Conservation (phyloP, 2,329 filamentous ascomycete genomes). For the Taxawa tesnikishii region DNA sequence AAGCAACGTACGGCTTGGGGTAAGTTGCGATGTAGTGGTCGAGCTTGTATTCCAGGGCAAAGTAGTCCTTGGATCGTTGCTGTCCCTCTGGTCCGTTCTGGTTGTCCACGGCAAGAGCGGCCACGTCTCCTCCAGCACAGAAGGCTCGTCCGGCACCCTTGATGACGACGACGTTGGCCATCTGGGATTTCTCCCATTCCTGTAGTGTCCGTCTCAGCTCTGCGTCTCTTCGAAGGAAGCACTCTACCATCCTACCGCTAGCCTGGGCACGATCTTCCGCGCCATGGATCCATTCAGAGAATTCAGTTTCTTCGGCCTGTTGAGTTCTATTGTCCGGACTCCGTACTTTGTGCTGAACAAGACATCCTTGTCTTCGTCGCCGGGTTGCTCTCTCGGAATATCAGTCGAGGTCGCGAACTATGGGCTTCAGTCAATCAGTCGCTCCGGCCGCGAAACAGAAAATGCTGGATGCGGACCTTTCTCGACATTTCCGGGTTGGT, state of each 20-base stretch:
- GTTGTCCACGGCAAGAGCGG: slow-evolving; percentile 64
- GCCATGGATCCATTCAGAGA: slow-evolving; percentile 91
- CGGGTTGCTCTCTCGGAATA: slow-evolving; percentile 30
- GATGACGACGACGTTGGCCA: slow-evolving; percentile 86
- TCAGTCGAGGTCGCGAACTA: slow-evolving; percentile 17
- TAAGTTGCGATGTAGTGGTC: slow-evolving; percentile 94
- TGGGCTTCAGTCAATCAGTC: slow-evolving; percentile 20
- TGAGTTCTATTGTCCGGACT: slow-evolving; percentile 83
- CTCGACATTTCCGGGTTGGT: slow-evolving; percentile 45
- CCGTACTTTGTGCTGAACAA: slow-evolving; percentile 83
- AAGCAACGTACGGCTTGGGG: slow-evolving; percentile 79
- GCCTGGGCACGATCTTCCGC: slow-evolving; percentile 77
- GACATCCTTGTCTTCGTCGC: slow-evolving; percentile 79
- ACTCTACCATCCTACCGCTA: slow-evolving; percentile 40
- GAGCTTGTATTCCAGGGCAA: slow-evolving; percentile 88
- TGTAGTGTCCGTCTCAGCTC: slow-evolving; percentile 14
- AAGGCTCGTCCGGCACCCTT: slow-evolving; percentile 82
- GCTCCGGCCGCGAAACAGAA: slow-evolving; percentile 25
- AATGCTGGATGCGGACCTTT: slow-evolving; percentile 30
- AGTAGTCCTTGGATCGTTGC: slow-evolving; percentile 69
- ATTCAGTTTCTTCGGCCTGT: slow-evolving; percentile 85
- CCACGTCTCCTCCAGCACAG: slow-evolving; percentile 88
- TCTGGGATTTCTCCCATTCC: slow-evolving; percentile 90
- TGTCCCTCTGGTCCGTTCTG: slow-evolving; percentile 55
- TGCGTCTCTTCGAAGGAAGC: not conserved